Percentiles rank a stretch among this genome's conserved stretches.
phyloP scores from a whole-genome alignment of 371 early-diverging fungal species.

The Haplosporangium sp. region DNA sequence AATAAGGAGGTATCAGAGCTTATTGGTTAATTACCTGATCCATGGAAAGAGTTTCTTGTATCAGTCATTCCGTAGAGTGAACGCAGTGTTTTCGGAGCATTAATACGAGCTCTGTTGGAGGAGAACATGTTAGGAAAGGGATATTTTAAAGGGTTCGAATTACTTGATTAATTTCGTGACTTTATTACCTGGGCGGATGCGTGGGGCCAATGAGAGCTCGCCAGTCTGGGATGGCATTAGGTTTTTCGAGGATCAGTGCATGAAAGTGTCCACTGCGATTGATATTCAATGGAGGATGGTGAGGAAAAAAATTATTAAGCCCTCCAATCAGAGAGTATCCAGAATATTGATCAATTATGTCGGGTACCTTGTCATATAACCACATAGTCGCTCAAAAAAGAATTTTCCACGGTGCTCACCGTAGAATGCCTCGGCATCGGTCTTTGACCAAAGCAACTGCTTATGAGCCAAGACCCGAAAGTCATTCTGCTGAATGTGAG shows the following conservation, averaged over 20 bases:
- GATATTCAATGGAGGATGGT: neutral
- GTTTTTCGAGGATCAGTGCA: slow-evolving; percentile 67
- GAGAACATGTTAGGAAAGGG: neutral
- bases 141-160: neutral
- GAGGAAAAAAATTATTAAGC: neutral
- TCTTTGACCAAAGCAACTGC: slow-evolving; percentile 69
- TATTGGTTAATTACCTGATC: slow-evolving; percentile 65
- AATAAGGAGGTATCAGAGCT: too few relatives aligned
- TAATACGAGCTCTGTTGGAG: slow-evolving; percentile 66
- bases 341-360: too few relatives aligned
- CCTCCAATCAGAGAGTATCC: too few relatives aligned
- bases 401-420: slow-evolving; percentile 74
- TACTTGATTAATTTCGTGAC: too few relatives aligned
- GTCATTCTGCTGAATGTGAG: slow-evolving; percentile 57
- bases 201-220: slow-evolving; percentile 75
- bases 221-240: slow-evolving; percentile 75
- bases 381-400: slow-evolving; percentile 76
- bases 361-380: slow-evolving; percentile 75
- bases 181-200: slow-evolving; percentile 69
- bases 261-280: slow-evolving; percentile 68
- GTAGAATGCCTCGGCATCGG: slow-evolving; percentile 73
- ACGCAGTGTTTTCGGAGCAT: slow-evolving; percentile 72
- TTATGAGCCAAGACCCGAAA: slow-evolving; percentile 62
- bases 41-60: slow-evolving; percentile 86
- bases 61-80: slow-evolving; percentile 83